phyloP scores from a whole-genome alignment of 805 yeast genomes.

The Starmerella stigmatis region DNA sequence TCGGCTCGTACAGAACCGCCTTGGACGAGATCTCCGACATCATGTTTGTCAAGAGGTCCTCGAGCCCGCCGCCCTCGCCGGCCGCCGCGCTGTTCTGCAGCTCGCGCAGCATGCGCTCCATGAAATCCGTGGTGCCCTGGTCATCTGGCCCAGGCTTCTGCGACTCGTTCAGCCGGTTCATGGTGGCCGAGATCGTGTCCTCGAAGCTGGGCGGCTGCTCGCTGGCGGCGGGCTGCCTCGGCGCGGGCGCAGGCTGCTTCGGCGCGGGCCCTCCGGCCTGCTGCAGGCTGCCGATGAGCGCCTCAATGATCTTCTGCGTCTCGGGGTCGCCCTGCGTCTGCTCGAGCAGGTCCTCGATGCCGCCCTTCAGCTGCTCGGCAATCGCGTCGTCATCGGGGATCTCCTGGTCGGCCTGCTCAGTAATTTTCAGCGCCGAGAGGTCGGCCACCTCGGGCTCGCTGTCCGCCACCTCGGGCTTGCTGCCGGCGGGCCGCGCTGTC shows the following conservation, averaged over 20 bases:
- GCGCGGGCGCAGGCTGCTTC: slow-evolving; percentile 15
- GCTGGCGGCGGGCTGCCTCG: neutral
- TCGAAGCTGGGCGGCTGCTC: slow-evolving; percentile 39
- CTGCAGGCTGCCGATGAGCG: slow-evolving; percentile 29
- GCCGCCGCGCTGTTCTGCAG: slow-evolving; percentile 33
- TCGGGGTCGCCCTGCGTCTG: slow-evolving; percentile 46
- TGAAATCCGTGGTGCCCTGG: slow-evolving; percentile 36
- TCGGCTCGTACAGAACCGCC: slow-evolving; percentile 77
- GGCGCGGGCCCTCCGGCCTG: neutral
- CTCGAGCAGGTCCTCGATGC: slow-evolving; percentile 37
- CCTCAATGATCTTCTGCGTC: slow-evolving; percentile 35
- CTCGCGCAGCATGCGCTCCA: slow-evolving; percentile 57
- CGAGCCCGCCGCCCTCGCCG: slow-evolving; percentile 47
- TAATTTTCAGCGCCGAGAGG: neutral
- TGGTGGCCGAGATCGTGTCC: slow-evolving; percentile 66
- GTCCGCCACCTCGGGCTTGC: neutral
- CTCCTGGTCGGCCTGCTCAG: neutral
- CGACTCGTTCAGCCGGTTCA: slow-evolving; percentile 71
- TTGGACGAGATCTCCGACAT: slow-evolving; percentile 74
- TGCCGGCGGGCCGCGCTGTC: slow-evolving; percentile 23
- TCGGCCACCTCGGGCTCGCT: neutral
- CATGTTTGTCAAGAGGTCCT: slow-evolving; percentile 60
- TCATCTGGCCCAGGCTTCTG: slow-evolving; percentile 42
- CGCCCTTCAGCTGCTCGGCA: slow-evolving; percentile 31
- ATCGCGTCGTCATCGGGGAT: too few species aligned